Evolutionary conservation across 352 stramenopile species (phyloP).

Genomic region (Globisporangium orthogonon): DNA sequence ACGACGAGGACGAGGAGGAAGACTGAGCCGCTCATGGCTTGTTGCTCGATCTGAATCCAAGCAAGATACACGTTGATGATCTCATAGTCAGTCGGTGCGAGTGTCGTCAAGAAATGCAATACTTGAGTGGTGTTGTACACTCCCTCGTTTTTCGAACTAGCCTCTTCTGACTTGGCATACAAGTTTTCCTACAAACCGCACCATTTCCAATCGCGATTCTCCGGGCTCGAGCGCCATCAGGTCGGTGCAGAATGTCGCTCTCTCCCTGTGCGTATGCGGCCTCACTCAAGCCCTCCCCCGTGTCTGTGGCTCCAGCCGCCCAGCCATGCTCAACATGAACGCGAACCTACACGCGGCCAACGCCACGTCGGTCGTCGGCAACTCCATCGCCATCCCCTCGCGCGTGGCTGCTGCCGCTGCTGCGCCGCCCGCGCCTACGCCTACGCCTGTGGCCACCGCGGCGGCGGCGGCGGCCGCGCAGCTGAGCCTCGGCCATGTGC

Average conservation of each 20-base stretch:
- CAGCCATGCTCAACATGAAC: constrained; percentile 27
- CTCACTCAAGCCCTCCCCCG: too few relatives aligned
- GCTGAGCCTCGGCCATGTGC: constrained; percentile 63
- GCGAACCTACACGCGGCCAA: constrained; percentile 76
- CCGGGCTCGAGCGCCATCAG: too few relatives aligned
- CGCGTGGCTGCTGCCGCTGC: constrained; percentile 19
- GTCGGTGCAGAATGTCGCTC: neutral
- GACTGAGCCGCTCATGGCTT: neutral
- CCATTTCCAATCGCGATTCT: neutral
- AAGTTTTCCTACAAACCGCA: neutral
- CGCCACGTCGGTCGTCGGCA: constrained; percentile 72
- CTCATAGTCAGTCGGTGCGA: too few relatives aligned
- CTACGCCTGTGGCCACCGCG: constrained; percentile 22
- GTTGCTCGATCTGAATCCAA: neutral
- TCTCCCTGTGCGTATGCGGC: too few relatives aligned
- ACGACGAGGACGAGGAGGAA: neutral
- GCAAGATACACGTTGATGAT: too few relatives aligned
- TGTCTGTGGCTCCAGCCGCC: neutral
- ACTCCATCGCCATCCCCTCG: constrained; percentile 64
- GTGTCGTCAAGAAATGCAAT: too few relatives aligned
- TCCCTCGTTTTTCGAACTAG: neutral
- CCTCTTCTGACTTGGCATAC: neutral
- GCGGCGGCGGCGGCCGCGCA: constrained; percentile 25
- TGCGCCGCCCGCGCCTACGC: constrained; percentile 4
- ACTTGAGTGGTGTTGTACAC: too few relatives aligned